Conservation (phyloP, 2,329 filamentous ascomycete genomes). For the Aspergillus proliferans region DNA sequence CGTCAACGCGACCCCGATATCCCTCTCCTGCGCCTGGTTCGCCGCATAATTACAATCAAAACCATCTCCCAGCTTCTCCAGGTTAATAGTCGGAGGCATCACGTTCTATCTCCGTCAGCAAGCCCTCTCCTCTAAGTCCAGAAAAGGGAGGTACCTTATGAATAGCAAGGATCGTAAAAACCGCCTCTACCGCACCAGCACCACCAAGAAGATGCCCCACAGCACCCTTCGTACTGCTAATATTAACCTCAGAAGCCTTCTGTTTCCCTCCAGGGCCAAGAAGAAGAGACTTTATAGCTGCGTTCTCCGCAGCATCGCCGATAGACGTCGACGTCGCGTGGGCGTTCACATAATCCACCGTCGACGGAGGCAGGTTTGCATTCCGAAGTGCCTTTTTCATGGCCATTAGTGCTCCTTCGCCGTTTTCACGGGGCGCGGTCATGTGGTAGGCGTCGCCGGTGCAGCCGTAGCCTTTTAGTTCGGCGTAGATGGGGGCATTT, state of each 20-base stretch:
- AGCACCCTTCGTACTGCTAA: constrained; percentile 92
- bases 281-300: constrained; percentile 72
- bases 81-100: constrained; percentile 81
- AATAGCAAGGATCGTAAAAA: constrained; percentile 77
- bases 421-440: constrained; percentile 80
- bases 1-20: constrained; percentile 69
- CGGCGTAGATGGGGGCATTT: constrained; percentile 78
- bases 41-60: constrained; percentile 84
- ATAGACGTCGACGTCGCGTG: constrained; percentile 85
- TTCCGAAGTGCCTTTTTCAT: constrained; percentile 79
- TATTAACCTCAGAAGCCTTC: constrained; percentile 60
- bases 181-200: constrained; percentile 80
- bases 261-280: constrained; percentile 63
- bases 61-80: constrained; percentile 58
- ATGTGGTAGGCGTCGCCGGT: constrained; percentile 91
- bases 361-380: constrained; percentile 60
- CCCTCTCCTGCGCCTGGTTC: constrained; percentile 60
- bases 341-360: constrained; percentile 89
- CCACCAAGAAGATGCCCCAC: constrained; percentile 87
- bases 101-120: constrained; percentile 50
- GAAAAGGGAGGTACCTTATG: constrained; percentile 56
- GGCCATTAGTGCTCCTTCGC: constrained; percentile 70
- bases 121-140: background rate
- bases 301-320: constrained; percentile 82
- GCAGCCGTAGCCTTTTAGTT: constrained; percentile 80